Base-by-base conservation (phyloP, 306 rosid species). In the Albizia julibrissin region DNA sequence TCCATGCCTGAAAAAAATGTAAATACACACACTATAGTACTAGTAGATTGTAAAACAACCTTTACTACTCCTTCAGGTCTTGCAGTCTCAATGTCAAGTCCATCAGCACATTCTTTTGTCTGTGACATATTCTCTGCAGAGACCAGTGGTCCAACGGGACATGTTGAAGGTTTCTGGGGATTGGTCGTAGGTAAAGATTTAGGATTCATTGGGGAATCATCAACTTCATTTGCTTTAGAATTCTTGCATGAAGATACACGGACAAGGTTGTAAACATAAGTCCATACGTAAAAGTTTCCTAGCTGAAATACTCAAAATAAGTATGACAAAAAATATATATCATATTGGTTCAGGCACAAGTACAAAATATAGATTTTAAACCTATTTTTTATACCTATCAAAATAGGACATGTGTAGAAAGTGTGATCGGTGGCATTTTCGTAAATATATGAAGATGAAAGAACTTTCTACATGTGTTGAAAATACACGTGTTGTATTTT, bases 231-330 rank as follows among this genome's bases (percentile, higher is more conserved):
- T 13, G 19, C 85, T 66, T 58, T 61, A 42, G 79, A 56, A 42
- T 2, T 54, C 76, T 79, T 79, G 79, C 78, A 47, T 49, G 87
- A 81, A 72, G 37, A 83, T 69, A 50, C 4, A 54, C 87, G 85
- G 76, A 87, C 81, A 75, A 84, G 47, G 54, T 75, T 64, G 85
- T 87, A 81, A 44, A 81, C 81, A 44, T 77, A 84, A 74, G 87
- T 26, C 89, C 89, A 87, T 64, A 69, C 16, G 74, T 49, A 87
- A 50, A 78, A 29, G 78, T 29, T 27, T 37, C 81, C 87, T 37
- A 84, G 18, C 87, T 83, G 85, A 33, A 39, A 31, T 13, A 42
- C 76, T 34, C 83, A 78, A 8, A 59, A 61, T 16, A 13, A 80
- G 46, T 13, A 10, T 2, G 16, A 46, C 15, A 27, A 52, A 75